A percentile compares a stretch with the other conserved stretches of the same genome.
phyloP scores from a whole-genome alignment of 2,329 filamentous ascomycete genomes.

The Mollisiaceae sp. region DNA sequence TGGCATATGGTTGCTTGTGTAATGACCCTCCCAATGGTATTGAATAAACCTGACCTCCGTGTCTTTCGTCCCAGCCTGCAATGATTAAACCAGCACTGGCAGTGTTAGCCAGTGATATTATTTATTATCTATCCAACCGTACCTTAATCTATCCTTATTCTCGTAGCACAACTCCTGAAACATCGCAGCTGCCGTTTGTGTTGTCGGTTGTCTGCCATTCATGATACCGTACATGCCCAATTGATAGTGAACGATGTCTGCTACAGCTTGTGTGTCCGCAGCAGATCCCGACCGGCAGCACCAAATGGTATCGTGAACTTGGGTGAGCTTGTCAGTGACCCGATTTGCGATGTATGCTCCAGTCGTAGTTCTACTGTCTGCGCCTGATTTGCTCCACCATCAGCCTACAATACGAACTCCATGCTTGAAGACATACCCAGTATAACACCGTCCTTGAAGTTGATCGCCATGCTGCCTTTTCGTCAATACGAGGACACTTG shows the following conservation, averaged over 20 bases:
- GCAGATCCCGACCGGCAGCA: conserved; percentile 98
- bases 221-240: conserved; percentile 89
- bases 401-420: conserved; percentile 14
- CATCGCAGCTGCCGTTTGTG: conserved; percentile 91
- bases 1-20: conserved; percentile 96
- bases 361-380: conserved; percentile 96
- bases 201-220: conserved; percentile 89
- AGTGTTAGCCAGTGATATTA: conserved; percentile 30
- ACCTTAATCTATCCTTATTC: conserved; percentile 95
- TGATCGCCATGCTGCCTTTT: conserved; percentile 86
- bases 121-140: conserved; percentile 44
- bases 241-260: conserved; percentile 97
- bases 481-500: conserved; percentile 34
- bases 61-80: conserved; percentile 93
- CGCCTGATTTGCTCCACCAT: conserved; percentile 57
- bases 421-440: conserved; percentile 61
- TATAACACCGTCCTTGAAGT: conserved; percentile 98
- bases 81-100: conserved; percentile 93
- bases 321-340: conserved; percentile 98
- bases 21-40: conserved; percentile 95
- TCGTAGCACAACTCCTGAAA: conserved; percentile 98
- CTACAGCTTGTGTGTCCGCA: conserved; percentile 96
- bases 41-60: conserved; percentile 96
- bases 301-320: conserved; percentile 99
- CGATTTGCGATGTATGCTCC: conserved; percentile 98